A percentile compares a stretch with the other conserved stretches of the same genome.
Evolutionary conservation across 225 moss, liverwort and hornwort species (phyloP).

Genomic region (Sphagnum tenellum): DNA sequence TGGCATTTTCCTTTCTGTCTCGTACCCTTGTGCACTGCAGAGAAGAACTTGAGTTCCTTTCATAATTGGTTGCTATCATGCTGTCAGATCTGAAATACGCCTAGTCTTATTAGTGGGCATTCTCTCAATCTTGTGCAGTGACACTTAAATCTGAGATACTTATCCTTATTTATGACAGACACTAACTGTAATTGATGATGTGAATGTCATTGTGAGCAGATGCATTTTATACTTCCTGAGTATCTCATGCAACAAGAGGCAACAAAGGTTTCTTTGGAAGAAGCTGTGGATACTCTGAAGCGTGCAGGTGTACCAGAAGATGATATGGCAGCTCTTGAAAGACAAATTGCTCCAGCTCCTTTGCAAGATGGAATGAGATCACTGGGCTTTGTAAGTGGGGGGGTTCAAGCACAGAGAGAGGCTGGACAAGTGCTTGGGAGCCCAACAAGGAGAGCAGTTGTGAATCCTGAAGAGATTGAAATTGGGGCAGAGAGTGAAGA

Average conservation of each 20-base stretch:
- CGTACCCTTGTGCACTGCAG: too few relatives aligned
- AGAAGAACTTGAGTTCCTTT: too few relatives aligned
- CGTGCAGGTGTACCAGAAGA: slow-evolving; percentile 86
- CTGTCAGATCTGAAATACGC: too few relatives aligned
- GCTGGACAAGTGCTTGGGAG: slow-evolving; percentile 30
- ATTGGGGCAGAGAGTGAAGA: slow-evolving; percentile 57
- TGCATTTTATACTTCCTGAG: slow-evolving; percentile 97
- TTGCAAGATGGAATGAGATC: slow-evolving; percentile 70
- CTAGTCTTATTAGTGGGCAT: neutral
- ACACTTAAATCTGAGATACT: neutral
- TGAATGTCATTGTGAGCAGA: slow-evolving; percentile 29
- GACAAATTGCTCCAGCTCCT: slow-evolving; percentile 65
- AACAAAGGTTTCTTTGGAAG: slow-evolving; percentile 80
- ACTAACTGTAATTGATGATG: neutral
- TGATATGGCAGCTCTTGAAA: slow-evolving; percentile 92
- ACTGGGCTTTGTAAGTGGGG: slow-evolving; percentile 86
- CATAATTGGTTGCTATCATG: too few relatives aligned
- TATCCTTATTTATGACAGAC: neutral
- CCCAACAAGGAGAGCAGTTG: slow-evolving; percentile 15
- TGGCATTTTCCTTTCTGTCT: too few relatives aligned
- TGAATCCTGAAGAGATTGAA: slow-evolving; percentile 87
- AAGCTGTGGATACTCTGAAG: slow-evolving; percentile 85
- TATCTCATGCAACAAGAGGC: slow-evolving; percentile 83
- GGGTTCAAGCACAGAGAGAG: slow-evolving; percentile 49
- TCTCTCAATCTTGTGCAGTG: neutral